These are phyloP conservation scores for Reutealis trisperma DNA, from an alignment of 345 rosid species.

Conservation along the genomic window DNA sequence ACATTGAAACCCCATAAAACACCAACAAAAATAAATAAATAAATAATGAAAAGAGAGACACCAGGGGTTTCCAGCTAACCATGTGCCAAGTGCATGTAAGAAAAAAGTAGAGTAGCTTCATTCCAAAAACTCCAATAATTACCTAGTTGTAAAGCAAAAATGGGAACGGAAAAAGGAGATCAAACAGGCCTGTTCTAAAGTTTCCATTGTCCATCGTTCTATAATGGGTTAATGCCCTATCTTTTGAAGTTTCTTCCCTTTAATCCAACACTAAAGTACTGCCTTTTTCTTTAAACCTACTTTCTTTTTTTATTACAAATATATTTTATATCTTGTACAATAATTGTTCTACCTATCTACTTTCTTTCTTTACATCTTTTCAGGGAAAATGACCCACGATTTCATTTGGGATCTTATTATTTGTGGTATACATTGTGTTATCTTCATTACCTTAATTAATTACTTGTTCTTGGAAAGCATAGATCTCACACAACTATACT, in stretches of 20 bases:
- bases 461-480: too few species aligned
- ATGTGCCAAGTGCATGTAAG: conserved; percentile 18
- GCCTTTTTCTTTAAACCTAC: conserved; percentile 5
- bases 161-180: background rate
- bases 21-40: too few species aligned
- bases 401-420: background rate
- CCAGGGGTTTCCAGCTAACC: conserved; percentile 13
- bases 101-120: conserved; percentile 10
- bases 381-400: background rate
- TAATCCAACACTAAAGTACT: conserved; percentile 38
- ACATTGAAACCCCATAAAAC: background rate
- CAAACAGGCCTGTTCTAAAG: conserved; percentile 8
- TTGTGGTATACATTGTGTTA: too few species aligned
- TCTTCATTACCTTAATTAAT: too few species aligned
- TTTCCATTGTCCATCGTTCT: conserved; percentile 1
- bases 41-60: background rate
- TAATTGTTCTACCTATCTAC: background rate
- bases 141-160: conserved; percentile 28
- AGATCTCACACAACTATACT: too few species aligned
- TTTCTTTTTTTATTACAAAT: conserved; percentile 1
- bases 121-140: conserved; percentile 23
- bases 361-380: background rate
- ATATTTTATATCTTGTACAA: background rate
- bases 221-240: conserved; percentile 11
- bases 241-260: conserved; percentile 25